Evolutionary conservation across 805 yeast genomes (phyloP), one percentile per base, ranked within the genome.

Genomic region (Starmerella lactis-condensi): DNA sequence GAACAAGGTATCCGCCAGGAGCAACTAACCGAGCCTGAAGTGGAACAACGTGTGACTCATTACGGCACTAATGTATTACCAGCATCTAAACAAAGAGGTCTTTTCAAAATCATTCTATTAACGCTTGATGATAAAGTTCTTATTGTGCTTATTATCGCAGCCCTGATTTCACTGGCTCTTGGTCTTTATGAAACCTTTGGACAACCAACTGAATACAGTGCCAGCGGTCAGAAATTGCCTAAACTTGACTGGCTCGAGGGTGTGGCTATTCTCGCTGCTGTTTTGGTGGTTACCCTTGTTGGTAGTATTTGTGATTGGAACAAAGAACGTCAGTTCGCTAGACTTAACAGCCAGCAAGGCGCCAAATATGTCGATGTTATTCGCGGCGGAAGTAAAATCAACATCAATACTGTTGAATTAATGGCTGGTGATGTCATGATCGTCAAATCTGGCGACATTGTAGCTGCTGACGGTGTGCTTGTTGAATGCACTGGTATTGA

Each of bases 241-340:
- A 68, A 72, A 45, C 91, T 89, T 20, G 93, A 85, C 46, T 89
- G 96, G 95, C 93, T 91, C 29, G 99, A 89, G 60, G 99, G 99
- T 44, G 93, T 83, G 23, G 99, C 98, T 24, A 89, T 89, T 49
- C 67, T 89, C 43, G 75, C 75, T 4, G 99, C 99, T 14, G 77
- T 89, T 16, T 46, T 69, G 4, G 83, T 89, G 37, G 96, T 89
- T 20, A 93, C 85, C 4, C 41, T 79, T 2, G 98, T 91, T 10
- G 93, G 95, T 30, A 89, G 94, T 2, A 75, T 69, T n/a, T 89
- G 89, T 53, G 98, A 89, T 56, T 89, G 76, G 60, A 94, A 89
- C 51, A 91, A 91, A 52, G 98, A 89, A 52, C 60, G 81, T 11
- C 98, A 89, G 52, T 89, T 89, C 54, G 76, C 78, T 30, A 74